Conservation (phyloP, 306 rosid genomes). For the Gillenia trifoliata region DNA sequence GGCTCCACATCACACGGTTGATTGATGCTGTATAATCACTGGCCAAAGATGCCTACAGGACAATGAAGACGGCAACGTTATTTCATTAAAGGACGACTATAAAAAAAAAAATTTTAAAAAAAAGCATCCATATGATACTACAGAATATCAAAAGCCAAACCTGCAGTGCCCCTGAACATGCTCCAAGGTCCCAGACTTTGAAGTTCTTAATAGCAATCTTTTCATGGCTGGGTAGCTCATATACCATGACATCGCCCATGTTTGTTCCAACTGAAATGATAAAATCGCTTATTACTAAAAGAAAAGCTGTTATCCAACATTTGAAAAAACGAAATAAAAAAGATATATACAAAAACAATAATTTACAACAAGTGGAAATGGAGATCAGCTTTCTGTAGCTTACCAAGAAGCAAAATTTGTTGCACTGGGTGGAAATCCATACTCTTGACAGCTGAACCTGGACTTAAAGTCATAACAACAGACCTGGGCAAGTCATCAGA, state of each 20-base stretch:
- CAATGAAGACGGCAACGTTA: conserved; percentile 24
- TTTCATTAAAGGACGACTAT: conserved; percentile 11
- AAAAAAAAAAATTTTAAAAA: background rate
- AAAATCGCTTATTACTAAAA: conserved; percentile 7
- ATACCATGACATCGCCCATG: conserved; percentile 84
- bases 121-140: conserved; percentile 11
- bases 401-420: conserved; percentile 90
- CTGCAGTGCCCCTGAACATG: conserved; percentile 70
- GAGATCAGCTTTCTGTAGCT: conserved; percentile 18
- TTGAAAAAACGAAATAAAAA: background rate
- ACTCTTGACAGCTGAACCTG: conserved; percentile 78
- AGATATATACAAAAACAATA: conserved; percentile 9
- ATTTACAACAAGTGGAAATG: background rate
- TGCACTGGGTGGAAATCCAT: conserved; percentile 95
- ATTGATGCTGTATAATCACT: conserved; percentile 75
- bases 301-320: background rate
- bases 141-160: conserved; percentile 37
- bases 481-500: conserved; percentile 90
- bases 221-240: conserved; percentile 80
- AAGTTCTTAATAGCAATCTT: conserved; percentile 73
- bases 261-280: conserved; percentile 78
- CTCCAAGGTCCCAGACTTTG: conserved; percentile 75
- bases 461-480: conserved; percentile 66
- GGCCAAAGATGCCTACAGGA: conserved; percentile 64
- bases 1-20: conserved; percentile 95